Evolutionary conservation across 106 monocot genomes (phyloP), one percentile per base, ranked within the genome.

Genomic region (Allium sativum): DNA sequence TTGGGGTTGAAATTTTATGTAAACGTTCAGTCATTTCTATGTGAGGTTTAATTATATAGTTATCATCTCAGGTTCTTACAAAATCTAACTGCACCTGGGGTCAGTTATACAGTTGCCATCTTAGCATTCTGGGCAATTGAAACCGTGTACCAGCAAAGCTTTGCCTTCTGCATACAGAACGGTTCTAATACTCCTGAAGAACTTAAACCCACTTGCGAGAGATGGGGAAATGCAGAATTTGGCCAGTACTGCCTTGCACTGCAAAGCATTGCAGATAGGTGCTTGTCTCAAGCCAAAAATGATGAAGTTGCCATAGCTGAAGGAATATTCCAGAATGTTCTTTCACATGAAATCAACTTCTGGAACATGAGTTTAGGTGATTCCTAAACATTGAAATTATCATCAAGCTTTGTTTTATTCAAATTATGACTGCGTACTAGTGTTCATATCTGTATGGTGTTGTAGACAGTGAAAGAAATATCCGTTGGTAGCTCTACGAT

Each of bases 101-200:
- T 79, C 7, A 76, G 81, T 54, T 94, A 83, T 51, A 65, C 70
- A n/a, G 60, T 78, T 14, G 77, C 81, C 56, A 65, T 86, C 22
- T 76, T 83, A 1, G 83, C 84, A 44, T 84, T 94, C 52, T 94
- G 89, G 89, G 83, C 83, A 13, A 86, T 86, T 57, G 94, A 94
- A 61, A 71, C 81, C 18, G 86, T 94, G 12, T 94, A 94, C 56
- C 94, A 94, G 59, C 62, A 90, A 21, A 83, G 89, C 62, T 94
- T 94, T 62, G 73, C 83, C 16, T 61, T 78, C 16, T 94, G 94
- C 67, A 61, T 89, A 8, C 76, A 77, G 21, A 78, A 61, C 44
- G 73, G 76, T 18, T 78, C 82, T 7, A 78, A 72, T 48, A 86
- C 90, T 14, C 90, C 90, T 53, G 9, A 18, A 10, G 86, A 83